A percentile compares a stretch with the other conserved stretches of the same genome.
phyloP scores from a whole-genome alignment of 2,329 filamentous ascomycete species.

The Aspergillus awamori region DNA sequence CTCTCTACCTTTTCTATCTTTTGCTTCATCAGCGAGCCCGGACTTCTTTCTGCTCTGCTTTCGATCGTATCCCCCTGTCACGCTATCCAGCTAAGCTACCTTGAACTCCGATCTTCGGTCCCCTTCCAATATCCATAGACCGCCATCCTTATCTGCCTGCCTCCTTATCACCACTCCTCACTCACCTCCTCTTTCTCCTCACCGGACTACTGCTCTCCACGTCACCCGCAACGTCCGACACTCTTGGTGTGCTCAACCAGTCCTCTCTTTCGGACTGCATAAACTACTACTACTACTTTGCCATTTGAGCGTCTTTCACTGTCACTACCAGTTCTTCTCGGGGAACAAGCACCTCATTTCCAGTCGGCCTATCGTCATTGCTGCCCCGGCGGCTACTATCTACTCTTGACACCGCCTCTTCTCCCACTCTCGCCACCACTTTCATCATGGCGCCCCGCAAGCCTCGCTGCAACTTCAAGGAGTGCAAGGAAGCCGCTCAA shows the following conservation, averaged over 20 bases:
- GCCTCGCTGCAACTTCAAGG: conserved; percentile 80
- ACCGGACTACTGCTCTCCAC: conserved; percentile 4
- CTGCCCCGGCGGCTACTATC: conserved; percentile 16
- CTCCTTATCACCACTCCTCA: conserved; percentile 6
- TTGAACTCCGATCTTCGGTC: conserved; percentile 1
- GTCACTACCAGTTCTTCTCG: background rate
- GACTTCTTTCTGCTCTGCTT: background rate
- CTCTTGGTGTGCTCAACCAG: background rate
- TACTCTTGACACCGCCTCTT: conserved; percentile 10
- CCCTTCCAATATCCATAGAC: conserved; percentile 3
- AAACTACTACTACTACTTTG: background rate
- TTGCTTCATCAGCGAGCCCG: background rate
- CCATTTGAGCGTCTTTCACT: conserved; percentile 3
- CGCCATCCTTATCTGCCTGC: conserved; percentile 9
- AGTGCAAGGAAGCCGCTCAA: conserved; percentile 84
- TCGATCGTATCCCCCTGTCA: background rate
- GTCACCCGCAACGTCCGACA: background rate
- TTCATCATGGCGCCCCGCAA: conserved; percentile 54
- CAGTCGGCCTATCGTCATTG: conserved; percentile 14
- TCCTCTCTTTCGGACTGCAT: background rate
- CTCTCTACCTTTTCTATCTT: conserved; percentile 2
- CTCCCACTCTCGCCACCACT: conserved; percentile 13
- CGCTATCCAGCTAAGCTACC: background rate
- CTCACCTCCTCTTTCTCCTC: background rate
- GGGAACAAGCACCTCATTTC: background rate